These are phyloP conservation scores for Agastache rugosa DNA, from an alignment of 257 asterid species.

Conservation along the genomic window DNA sequence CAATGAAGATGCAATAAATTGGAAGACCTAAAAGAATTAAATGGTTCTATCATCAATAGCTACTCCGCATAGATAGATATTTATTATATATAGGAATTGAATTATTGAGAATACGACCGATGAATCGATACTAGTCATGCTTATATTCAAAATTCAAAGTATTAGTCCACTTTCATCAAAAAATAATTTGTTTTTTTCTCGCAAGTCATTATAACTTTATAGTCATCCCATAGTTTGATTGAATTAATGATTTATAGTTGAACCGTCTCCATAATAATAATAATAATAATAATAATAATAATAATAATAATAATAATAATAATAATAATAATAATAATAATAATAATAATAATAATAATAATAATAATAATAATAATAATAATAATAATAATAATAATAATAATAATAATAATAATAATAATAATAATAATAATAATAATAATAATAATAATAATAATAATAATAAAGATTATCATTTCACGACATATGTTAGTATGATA, in stretches of 20 bases:
- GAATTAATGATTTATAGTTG: constrained; percentile 14
- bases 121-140: constrained; percentile 33
- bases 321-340: not conserved
- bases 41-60: constrained; percentile 27
- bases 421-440: not conserved
- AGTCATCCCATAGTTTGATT: constrained; percentile 24
- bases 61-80: constrained; percentile 3
- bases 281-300: not conserved
- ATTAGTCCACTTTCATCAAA: constrained; percentile 5
- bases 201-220: not conserved
- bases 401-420: not conserved
- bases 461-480: too few relatives aligned
- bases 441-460: too few relatives aligned
- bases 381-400: not conserved
- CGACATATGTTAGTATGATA: too few relatives aligned
- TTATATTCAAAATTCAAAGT: constrained; percentile 27
- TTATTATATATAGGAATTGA: constrained; percentile 25
- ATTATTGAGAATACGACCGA: constrained; percentile 42
- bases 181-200: not conserved
- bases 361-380: not conserved
- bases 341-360: not conserved
- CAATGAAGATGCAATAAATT: constrained; percentile 39
- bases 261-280: constrained; percentile 1
- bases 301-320: too few relatives aligned
- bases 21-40: constrained; percentile 26